These are phyloP conservation scores for Lactarius pseudohatsudake DNA, from an alignment of 768 basidiomycete species.

Conservation along the genomic window DNA sequence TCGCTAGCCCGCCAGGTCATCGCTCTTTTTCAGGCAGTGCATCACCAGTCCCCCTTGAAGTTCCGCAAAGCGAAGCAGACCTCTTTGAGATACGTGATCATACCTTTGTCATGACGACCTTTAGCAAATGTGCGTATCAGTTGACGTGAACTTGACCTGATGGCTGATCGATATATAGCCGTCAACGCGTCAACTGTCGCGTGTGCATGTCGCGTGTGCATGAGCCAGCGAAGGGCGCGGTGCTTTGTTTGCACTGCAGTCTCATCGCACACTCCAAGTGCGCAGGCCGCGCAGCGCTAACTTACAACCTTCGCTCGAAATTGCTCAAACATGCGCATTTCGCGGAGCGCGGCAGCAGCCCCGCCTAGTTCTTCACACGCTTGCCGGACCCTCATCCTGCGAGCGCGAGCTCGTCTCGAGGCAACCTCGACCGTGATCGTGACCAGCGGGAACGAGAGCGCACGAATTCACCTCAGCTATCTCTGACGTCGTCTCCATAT, in stretches of 20 bases:
- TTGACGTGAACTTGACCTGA: background rate
- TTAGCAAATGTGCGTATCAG: constrained; percentile 76
- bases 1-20: constrained; percentile 30
- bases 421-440: constrained; percentile 22
- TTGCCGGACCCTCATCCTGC: constrained; percentile 38
- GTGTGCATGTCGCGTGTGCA: no score
- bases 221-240: constrained; percentile 78
- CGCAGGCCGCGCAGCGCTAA: constrained; percentile 67
- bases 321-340: constrained; percentile 78
- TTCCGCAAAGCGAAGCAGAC: constrained; percentile 34
- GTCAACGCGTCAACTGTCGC: constrained; percentile 84
- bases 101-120: constrained; percentile 87
- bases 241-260: constrained; percentile 86
- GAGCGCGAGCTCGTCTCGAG: constrained; percentile 25
- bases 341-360: constrained; percentile 59
- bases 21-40: constrained; percentile 8
- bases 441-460: background rate
- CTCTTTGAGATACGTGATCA: constrained; percentile 69
- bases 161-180: constrained; percentile 45
- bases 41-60: constrained; percentile 29
- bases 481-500: constrained; percentile 10
- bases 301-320: constrained; percentile 79
- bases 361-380: constrained; percentile 55
- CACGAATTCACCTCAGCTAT: constrained; percentile 6
- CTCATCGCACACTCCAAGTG: constrained; percentile 85